These are phyloP conservation scores for Ramaria sp. DNA, from an alignment of 768 basidiomycete genomes.

Conservation along the genomic window DNA sequence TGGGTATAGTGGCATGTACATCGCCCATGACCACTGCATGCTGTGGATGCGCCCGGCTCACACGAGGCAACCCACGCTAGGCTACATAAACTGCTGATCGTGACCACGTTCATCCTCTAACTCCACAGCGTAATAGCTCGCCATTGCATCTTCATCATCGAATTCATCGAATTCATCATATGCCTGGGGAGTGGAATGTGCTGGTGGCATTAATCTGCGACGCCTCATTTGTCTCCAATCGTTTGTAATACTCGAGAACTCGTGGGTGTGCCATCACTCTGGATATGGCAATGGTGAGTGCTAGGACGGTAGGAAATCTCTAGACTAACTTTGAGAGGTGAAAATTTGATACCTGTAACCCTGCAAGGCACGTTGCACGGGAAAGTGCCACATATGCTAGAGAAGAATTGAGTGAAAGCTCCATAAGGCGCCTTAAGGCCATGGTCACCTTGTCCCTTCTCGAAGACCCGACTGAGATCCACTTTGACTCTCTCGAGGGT, in stretches of 20 bases:
- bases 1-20: too few relatives aligned
- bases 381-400: constrained; percentile 93
- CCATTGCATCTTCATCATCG: constrained; percentile 22
- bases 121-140: constrained; percentile 19
- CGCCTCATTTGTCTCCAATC: constrained; percentile 18
- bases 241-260: constrained; percentile 47
- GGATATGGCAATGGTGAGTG: neutral
- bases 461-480: constrained; percentile 87
- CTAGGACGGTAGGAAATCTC: neutral
- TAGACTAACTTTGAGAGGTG: constrained; percentile 41
- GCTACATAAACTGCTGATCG: too few relatives aligned
- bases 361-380: constrained; percentile 79
- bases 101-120: neutral
- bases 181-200: neutral
- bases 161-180: constrained; percentile 13
- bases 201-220: neutral
- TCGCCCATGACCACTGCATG: too few relatives aligned
- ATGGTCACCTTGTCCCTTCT: constrained; percentile 65
- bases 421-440: neutral
- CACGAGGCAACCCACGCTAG: too few relatives aligned
- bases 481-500: constrained; percentile 93
- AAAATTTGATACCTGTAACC: constrained; percentile 79
- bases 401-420: constrained; percentile 23
- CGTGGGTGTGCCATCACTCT: constrained; percentile 58
- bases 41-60: too few relatives aligned